Evolutionary conservation across 257 asterid genomes (phyloP).

Genomic region (Solanum pimpinellifolium): DNA sequence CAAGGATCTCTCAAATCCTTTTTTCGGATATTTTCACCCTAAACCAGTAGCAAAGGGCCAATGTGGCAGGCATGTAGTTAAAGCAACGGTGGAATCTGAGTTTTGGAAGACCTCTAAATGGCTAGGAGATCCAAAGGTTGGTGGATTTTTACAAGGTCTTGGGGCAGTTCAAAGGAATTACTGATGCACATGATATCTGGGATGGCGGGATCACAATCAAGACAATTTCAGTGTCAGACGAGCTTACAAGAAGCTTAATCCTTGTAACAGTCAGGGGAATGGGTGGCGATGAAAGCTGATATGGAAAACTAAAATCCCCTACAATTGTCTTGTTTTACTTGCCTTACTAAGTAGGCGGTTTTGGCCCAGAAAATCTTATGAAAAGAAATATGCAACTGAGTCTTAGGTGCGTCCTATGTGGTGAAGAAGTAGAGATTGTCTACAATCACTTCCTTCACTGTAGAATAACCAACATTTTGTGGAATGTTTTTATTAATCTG

Average conservation of each 20-base stretch:
- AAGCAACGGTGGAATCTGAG: neutral
- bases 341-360: neutral
- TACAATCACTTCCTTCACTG: neutral
- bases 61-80: neutral
- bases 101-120: neutral
- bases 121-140: neutral
- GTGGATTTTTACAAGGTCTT: neutral
- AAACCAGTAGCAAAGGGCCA: neutral
- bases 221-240: neutral
- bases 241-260: neutral
- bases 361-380: neutral
- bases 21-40: neutral
- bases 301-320: too few species aligned
- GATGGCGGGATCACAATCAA: neutral
- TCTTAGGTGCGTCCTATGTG: neutral
- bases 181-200: neutral
- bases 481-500: neutral
- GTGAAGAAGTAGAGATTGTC: neutral
- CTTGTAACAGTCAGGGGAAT: neutral
- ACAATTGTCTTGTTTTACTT: neutral
- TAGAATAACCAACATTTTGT: neutral
- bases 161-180: neutral
- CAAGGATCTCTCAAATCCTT: neutral
- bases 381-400: neutral
- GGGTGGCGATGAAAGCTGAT: neutral